These are phyloP conservation scores for Suhomyces sp. DNA, from an alignment of 805 yeast species.

Conservation along the genomic window DNA sequence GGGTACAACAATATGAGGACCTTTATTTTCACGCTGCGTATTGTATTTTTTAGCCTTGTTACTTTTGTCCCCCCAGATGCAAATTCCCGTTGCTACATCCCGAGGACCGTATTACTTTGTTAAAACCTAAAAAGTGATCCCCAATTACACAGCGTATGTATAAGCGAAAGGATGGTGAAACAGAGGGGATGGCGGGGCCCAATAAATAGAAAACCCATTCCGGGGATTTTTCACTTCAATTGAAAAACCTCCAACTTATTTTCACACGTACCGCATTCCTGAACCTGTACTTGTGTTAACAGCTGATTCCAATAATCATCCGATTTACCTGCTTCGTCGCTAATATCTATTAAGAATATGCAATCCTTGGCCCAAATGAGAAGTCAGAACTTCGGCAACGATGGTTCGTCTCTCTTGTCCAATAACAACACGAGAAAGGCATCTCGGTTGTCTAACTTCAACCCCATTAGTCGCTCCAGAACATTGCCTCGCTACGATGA, in stretches of 20 bases:
- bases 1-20: background rate
- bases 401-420: constrained; percentile 6
- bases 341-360: constrained; percentile 2
- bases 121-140: background rate
- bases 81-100: constrained; percentile 1
- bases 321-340: background rate
- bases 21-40: background rate
- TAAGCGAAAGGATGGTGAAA: background rate
- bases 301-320: background rate
- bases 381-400: constrained; percentile 8
- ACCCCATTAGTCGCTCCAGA: constrained; percentile 8
- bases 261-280: background rate
- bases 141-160: background rate
- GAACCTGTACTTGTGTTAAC: background rate
- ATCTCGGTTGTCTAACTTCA: constrained; percentile 11
- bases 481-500: constrained; percentile 7
- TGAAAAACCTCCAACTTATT: background rate
- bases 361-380: constrained; percentile 12
- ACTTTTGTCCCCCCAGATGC: background rate
- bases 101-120: background rate
- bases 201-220: background rate
- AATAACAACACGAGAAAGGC: constrained; percentile 4
- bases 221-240: background rate
- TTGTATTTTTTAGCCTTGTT: background rate
- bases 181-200: background rate